Evolutionary conservation across 2,329 filamentous ascomycete species (phyloP).

Genomic region (Calonectria pteridis): DNA sequence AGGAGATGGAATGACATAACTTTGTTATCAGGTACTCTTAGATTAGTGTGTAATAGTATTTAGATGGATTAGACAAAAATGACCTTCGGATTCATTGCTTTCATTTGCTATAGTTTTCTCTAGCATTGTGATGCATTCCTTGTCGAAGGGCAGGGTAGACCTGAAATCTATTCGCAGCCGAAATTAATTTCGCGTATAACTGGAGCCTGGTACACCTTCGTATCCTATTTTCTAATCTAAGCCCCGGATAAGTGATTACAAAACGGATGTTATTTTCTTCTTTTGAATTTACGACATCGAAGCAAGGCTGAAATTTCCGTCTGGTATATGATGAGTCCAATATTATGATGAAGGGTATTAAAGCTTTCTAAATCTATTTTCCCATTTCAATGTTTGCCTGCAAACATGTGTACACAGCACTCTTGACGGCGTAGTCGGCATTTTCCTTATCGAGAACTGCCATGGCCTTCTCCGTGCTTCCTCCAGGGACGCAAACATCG

Average conservation of each 20-base stretch:
- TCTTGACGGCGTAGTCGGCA: neutral
- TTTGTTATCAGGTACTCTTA: neutral
- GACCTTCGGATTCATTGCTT: neutral
- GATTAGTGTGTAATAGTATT: neutral
- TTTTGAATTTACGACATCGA: neutral
- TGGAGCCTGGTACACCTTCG: neutral
- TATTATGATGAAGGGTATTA: neutral
- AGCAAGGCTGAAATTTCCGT: neutral
- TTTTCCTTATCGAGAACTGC: neutral
- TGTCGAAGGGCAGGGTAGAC: neutral
- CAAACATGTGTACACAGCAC: neutral
- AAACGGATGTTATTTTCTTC: neutral
- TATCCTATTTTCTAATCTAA: neutral
- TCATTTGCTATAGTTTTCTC: neutral
- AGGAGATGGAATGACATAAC: too few relatives aligned
- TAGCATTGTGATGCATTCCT: neutral
- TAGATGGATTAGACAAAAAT: neutral
- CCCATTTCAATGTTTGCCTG: slow-evolving; percentile 8
- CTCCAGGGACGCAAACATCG: slow-evolving; percentile 5
- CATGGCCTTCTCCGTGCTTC: slow-evolving; percentile 9
- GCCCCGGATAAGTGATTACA: neutral
- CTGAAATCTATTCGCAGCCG: neutral
- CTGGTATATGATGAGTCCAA: neutral
- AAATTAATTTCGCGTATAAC: neutral
- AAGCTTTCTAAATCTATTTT: neutral